phyloP scores from a whole-genome alignment of 176 grass and related monocot genomes.

The Thinopyrum elongatum region DNA sequence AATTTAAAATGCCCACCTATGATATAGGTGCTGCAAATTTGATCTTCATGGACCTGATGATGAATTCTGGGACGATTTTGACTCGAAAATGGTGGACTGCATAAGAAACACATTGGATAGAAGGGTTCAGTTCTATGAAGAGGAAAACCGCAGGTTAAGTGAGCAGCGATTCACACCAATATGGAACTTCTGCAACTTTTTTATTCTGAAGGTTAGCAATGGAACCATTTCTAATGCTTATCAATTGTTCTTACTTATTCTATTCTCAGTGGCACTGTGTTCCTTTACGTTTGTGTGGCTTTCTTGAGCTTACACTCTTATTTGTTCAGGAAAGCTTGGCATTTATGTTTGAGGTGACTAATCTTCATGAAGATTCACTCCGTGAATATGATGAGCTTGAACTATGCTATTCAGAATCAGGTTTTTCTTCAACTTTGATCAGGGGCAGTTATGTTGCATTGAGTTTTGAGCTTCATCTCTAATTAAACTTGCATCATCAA shows the following conservation, averaged over 20 bases:
- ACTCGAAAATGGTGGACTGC: conserved; percentile 92
- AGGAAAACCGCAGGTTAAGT: conserved; percentile 90
- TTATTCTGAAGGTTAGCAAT: conserved; percentile 82
- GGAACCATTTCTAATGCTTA: not conserved
- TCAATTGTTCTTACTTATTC: conserved; percentile 11
- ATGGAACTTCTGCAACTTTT: conserved; percentile 99
- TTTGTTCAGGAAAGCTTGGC: conserved; percentile 93
- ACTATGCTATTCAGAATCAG: conserved; percentile 98
- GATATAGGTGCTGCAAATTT: conserved; percentile 91
- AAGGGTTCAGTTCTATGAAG: conserved; percentile 92
- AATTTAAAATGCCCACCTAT: conserved; percentile 25
- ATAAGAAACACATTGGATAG: conserved; percentile 93
- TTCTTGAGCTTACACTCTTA: conserved; percentile 6
- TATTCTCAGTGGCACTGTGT: conserved; percentile 13
- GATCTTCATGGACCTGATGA: conserved; percentile 82
- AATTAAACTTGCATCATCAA: conserved; percentile 2
- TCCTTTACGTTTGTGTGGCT: conserved; percentile 10
- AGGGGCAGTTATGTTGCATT: conserved; percentile 10
- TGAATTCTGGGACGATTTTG: conserved; percentile 93
- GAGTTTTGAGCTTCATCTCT: conserved; percentile 21
- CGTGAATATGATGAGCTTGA: conserved; percentile 98
- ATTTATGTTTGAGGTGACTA: conserved; percentile 97
- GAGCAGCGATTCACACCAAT: conserved; percentile 88
- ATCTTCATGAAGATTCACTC: conserved; percentile 96
- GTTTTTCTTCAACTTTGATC: conserved; percentile 41